Conservation (phyloP, 495 filamentous ascomycete genomes). For the Apiosordaria backusii region DNA sequence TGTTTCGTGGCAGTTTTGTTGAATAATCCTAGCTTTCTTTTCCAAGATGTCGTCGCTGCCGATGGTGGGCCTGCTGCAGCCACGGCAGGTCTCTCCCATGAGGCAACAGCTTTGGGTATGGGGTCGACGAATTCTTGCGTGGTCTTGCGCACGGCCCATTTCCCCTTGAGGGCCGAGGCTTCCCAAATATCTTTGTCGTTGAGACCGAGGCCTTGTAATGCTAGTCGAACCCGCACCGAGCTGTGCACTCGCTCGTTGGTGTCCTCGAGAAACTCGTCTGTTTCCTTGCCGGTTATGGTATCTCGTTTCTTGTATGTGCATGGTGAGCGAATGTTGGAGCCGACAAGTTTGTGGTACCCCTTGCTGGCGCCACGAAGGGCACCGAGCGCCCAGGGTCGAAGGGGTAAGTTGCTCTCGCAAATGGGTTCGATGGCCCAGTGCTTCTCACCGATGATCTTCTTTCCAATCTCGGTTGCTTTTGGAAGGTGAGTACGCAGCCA, state of each 20-base stretch:
- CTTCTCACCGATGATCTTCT: conserved; percentile 11
- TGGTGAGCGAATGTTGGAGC: conserved; percentile 52
- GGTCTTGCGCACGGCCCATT: conserved; percentile 38
- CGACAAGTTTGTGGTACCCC: conserved; percentile 50
- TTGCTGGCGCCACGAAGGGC: conserved; percentile 47
- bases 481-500: not conserved
- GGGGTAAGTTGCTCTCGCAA: conserved; percentile 45
- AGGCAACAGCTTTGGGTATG: conserved; percentile 30
- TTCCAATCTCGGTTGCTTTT: conserved; percentile 1
- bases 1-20: not conserved
- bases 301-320: conserved; percentile 56
- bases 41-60: not conserved
- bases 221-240: conserved; percentile 53
- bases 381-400: conserved; percentile 59
- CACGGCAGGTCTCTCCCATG: conserved; percentile 27
- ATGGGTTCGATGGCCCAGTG: conserved; percentile 46
- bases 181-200: conserved; percentile 54
- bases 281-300: conserved; percentile 43
- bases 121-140: conserved; percentile 32
- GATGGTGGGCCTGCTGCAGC: conserved; percentile 9
- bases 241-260: conserved; percentile 66
- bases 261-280: conserved; percentile 46
- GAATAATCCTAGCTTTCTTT: not conserved
- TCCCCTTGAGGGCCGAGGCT: conserved; percentile 46
- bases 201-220: conserved; percentile 52